Percentiles rank a stretch among this genome's conserved stretches.
Evolutionary conservation across 176 grass and related monocot species (phyloP).

Genomic region (Hordeum vulgare): MorexV3_pseudomolecules_assembly NC_058519.1:623722629-623723128

Average conservation of each 20-base stretch:
- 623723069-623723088: not conserved
- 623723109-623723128: not conserved
- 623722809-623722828: constrained; percentile 33
- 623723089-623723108: not conserved
- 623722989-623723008: not conserved
- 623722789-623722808: constrained; percentile 26
- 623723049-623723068: not conserved
- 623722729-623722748: constrained; percentile 19
- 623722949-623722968: constrained; percentile 43
- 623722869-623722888: constrained; percentile 26
- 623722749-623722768: constrained; percentile 20
- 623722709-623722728: constrained; percentile 47
- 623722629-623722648: too few relatives aligned
- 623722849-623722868: constrained; percentile 24
- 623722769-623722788: constrained; percentile 39
- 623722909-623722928: constrained; percentile 46
- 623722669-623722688: constrained; percentile 2
- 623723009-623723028: not conserved
- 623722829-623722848: constrained; percentile 52
- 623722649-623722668: too few relatives aligned
- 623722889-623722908: constrained; percentile 49
- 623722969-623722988: constrained; percentile 18
- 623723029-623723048: not conserved
- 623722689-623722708: constrained; percentile 31
- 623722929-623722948: constrained; percentile 69